These are phyloP conservation scores for Entomortierella beljakovae DNA, from an alignment of 192 early-diverging fungal genomes.

Conservation along the genomic window DNA sequence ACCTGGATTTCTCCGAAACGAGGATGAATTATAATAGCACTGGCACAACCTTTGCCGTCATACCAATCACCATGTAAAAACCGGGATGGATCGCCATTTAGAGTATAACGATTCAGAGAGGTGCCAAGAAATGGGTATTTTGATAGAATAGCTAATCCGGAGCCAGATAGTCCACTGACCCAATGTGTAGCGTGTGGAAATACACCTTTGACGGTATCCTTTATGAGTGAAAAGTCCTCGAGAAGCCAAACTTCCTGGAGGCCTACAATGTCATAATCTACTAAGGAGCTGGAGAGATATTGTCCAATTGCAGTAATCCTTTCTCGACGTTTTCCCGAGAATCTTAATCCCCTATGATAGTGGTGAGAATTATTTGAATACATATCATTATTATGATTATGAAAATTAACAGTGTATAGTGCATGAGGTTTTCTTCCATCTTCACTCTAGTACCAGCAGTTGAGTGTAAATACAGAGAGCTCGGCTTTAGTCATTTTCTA, in stretches of 20 bases:
- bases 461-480: constrained; percentile 28
- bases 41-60: constrained; percentile 63
- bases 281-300: constrained; percentile 23
- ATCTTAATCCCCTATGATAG: background rate
- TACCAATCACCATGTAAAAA: constrained; percentile 67
- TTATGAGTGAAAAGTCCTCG: constrained; percentile 19
- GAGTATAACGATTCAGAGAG: constrained; percentile 53
- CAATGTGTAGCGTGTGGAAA: constrained; percentile 28
- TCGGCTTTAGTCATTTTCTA: background rate
- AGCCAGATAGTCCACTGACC: constrained; percentile 25
- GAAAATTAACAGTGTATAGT: too few relatives aligned
- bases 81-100: constrained; percentile 61
- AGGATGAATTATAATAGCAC: constrained; percentile 61
- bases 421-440: too few relatives aligned
- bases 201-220: constrained; percentile 5
- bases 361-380: too few relatives aligned
- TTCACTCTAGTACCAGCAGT: constrained; percentile 58
- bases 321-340: constrained; percentile 22
- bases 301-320: constrained; percentile 64
- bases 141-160: constrained; percentile 42
- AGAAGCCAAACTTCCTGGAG: constrained; percentile 40
- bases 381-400: too few relatives aligned
- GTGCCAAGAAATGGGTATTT: constrained; percentile 58
- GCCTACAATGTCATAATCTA: constrained; percentile 41
- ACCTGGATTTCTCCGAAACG: constrained; percentile 60